A percentile compares a stretch with the other conserved stretches of the same genome.
Conservation (phyloP, 176 grass and related monocot genomes). For the Puccinellia tenuiflora region DNA sequence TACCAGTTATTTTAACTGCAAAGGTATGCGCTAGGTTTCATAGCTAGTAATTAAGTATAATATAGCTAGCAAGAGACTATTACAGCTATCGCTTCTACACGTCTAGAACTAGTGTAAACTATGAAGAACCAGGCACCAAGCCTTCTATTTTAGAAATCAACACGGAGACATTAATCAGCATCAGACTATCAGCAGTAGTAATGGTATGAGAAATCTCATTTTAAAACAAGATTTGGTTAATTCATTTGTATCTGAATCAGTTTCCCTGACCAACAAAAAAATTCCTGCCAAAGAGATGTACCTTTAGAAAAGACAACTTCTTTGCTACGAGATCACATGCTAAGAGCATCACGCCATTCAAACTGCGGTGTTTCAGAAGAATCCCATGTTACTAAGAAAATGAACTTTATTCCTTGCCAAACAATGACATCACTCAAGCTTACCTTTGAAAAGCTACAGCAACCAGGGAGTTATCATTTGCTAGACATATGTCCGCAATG, state of each 20-base stretch:
- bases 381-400: background rate
- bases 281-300: slow-evolving; percentile 4
- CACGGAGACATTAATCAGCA: background rate
- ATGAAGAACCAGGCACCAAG: background rate
- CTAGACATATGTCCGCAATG: slow-evolving; percentile 55
- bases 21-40: background rate
- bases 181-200: background rate
- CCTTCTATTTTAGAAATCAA: background rate
- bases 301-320: slow-evolving; percentile 69
- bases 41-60: background rate
- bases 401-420: slow-evolving; percentile 18
- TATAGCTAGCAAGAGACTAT: background rate
- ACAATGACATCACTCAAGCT: slow-evolving; percentile 6
- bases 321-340: slow-evolving; percentile 53
- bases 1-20: background rate
- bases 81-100: background rate
- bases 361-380: slow-evolving; percentile 46
- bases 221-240: background rate
- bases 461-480: slow-evolving; percentile 61
- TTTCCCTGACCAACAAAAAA: background rate
- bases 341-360: slow-evolving; percentile 69
- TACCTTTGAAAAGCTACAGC: slow-evolving; percentile 80
- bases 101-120: background rate
- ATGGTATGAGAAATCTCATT: background rate
- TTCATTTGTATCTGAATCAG: background rate